Evolutionary conservation across 2,329 filamentous ascomycete genomes (phyloP).

Genomic region (Penicillium thymicola): DNA sequence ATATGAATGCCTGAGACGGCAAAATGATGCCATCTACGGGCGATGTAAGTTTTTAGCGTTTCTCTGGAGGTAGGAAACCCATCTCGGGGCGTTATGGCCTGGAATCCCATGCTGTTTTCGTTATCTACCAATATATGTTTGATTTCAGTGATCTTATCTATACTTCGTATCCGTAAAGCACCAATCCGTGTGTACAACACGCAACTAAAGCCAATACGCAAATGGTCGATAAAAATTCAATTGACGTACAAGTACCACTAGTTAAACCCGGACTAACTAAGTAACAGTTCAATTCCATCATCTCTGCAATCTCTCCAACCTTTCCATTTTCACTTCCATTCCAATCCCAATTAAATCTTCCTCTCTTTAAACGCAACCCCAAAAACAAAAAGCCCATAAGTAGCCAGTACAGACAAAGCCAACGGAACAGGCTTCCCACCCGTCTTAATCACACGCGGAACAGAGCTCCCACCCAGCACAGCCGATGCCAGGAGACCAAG

Average conservation of each 20-base stretch:
- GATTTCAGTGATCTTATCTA: background rate
- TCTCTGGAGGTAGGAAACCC: conserved; percentile 17
- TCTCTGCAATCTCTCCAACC: background rate
- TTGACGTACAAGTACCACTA: background rate
- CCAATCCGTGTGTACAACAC: background rate
- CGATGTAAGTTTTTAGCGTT: conserved; percentile 20
- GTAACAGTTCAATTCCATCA: background rate
- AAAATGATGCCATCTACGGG: conserved; percentile 10
- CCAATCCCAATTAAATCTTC: conserved; percentile 15
- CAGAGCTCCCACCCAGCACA: conserved; percentile 77
- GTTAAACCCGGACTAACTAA: background rate
- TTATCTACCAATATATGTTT: background rate
- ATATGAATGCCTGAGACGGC: conserved; percentile 1
- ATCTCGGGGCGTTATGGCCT: background rate
- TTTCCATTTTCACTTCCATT: background rate
- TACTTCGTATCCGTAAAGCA: background rate
- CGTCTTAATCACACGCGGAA: conserved; percentile 80
- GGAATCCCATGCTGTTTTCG: background rate
- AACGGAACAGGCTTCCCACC: conserved; percentile 76
- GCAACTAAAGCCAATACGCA: background rate
- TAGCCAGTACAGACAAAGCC: conserved; percentile 72
- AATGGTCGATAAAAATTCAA: background rate
- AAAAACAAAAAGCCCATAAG: conserved; percentile 76
- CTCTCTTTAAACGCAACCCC: conserved; percentile 60
- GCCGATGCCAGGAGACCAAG: conserved; percentile 82